Evolutionary conservation across 768 basidiomycete species (phyloP), one percentile per base, ranked within the genome.

Genomic region (Termitomyces sp.): DNA sequence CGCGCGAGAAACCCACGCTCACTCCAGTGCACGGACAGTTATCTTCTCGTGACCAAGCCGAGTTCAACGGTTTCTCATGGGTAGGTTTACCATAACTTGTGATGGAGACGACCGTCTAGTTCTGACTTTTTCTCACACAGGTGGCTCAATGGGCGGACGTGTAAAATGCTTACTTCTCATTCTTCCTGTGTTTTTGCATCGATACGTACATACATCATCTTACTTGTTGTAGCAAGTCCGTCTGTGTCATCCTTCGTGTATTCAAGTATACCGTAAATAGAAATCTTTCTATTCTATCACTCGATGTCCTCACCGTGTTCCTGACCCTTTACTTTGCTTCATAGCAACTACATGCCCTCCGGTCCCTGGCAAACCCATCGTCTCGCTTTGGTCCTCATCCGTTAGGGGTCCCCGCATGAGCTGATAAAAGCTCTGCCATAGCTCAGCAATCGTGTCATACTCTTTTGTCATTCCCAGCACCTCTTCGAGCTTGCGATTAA

Each of bases 11-110:
- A 71, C 97, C 97, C 14, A 98, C 95, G 1, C 76, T 99, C 66
- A 99, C 97, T 3, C 97, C 97, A 16, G 97, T 99, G 41, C 95
- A 98, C 67, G 93, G 92, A 16, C 94, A 96, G 63, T 73, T 99
- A 61, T 93, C 93, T 20, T 68, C 89, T 30, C 87, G 87, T 51
- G 94, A 98, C 68, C 97, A 99, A 74, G 82, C 87, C 56, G 96
- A 98, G 73, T 99, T 99, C 77, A 88, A 92, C 65, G 95, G 95
- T 18, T 98, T 98, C 80, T 96, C 94, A 61, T 98, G 95, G 93
- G 92, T 91, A 66, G 63, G 73, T 60, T 33, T 16, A 26, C 4
- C 38, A 48, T 20, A 38, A n/a, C n/a, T 43, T 20, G 23, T 20
- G 28, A 54, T 35, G 41, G 40, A 40, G 40, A 26, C 20, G 28